A percentile compares a stretch with the other conserved stretches of the same genome.
Evolutionary conservation across 495 filamentous ascomycete species (phyloP).

Genomic region (Pyrenula massariospora): DNA sequence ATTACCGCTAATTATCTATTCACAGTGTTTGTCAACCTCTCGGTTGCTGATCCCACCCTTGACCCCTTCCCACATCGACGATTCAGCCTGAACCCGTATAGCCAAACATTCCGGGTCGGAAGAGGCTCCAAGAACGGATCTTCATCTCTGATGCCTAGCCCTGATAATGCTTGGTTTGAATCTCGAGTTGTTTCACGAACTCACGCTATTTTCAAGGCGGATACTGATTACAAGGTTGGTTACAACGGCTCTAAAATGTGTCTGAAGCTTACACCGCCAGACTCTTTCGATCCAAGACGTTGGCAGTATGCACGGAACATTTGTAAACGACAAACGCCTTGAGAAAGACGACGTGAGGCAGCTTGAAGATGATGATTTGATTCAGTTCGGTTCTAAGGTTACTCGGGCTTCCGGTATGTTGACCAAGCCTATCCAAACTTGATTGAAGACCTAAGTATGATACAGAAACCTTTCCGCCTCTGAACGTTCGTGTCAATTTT

Average conservation of each 20-base stretch:
- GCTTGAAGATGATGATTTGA: slow-evolving; percentile 30
- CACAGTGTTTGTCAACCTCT: slow-evolving; percentile 19
- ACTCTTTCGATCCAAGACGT: slow-evolving; percentile 32
- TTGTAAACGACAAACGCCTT: slow-evolving; percentile 31
- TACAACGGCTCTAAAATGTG: not conserved
- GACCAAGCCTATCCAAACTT: not conserved
- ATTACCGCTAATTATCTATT: not conserved
- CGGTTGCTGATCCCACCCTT: slow-evolving; percentile 5
- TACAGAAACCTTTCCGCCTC: slow-evolving; percentile 26
- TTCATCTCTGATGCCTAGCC: slow-evolving; percentile 36
- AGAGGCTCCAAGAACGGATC: slow-evolving; percentile 45
- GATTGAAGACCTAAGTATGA: not conserved
- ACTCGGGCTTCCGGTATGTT: slow-evolving; percentile 35
- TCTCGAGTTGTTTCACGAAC: slow-evolving; percentile 71
- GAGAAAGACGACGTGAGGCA: slow-evolving; percentile 17
- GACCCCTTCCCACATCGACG: slow-evolving; percentile 17
- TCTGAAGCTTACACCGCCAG: slow-evolving; percentile 10
- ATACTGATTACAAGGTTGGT: slow-evolving; percentile 28
- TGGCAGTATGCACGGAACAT: slow-evolving; percentile 50
- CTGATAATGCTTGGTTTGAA: slow-evolving; percentile 63
- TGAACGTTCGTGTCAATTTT: slow-evolving; percentile 23
- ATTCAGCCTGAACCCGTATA: slow-evolving; percentile 16
- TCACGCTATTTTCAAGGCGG: slow-evolving; percentile 51
- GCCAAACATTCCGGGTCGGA: slow-evolving; percentile 32
- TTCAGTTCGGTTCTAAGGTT: slow-evolving; percentile 45